Evolutionary conservation across 257 asterid genomes (phyloP).

Genomic region (Galeopsis tetrahit): DNA sequence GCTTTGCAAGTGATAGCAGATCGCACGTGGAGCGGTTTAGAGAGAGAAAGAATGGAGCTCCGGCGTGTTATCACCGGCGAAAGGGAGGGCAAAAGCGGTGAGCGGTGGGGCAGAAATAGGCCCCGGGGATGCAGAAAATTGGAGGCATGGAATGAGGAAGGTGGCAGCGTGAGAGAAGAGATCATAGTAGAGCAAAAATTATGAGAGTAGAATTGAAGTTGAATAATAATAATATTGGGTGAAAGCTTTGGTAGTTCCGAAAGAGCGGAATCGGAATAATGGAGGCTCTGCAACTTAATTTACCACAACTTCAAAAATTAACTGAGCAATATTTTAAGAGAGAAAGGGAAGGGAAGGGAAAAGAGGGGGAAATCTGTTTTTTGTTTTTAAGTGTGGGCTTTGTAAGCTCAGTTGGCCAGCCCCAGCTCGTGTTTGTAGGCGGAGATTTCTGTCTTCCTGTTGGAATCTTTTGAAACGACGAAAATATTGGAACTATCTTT

Average conservation of each 20-base stretch:
- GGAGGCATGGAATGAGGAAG: constrained; percentile 38
- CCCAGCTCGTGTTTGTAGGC: too few species aligned
- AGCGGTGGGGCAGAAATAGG: constrained; percentile 21
- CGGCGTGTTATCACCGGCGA: constrained; percentile 32
- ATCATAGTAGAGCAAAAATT: constrained; percentile 42
- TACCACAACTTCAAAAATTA: too few species aligned
- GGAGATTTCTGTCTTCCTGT: too few species aligned
- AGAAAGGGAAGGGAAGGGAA: too few species aligned
- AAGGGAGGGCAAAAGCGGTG: constrained; percentile 41
- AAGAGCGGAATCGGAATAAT: neutral
- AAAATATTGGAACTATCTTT: too few species aligned
- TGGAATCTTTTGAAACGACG: too few species aligned
- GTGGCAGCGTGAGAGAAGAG: constrained; percentile 58
- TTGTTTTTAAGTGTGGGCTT: too few species aligned
- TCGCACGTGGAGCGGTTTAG: constrained; percentile 55
- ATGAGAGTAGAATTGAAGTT: neutral
- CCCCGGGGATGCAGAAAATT: constrained; percentile 44
- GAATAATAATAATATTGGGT: neutral
- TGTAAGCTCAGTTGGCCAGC: too few species aligned
- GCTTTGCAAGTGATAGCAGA: constrained; percentile 56
- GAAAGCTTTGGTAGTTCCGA: constrained; percentile 10
- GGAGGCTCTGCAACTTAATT: too few species aligned
- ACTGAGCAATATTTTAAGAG: too few species aligned
- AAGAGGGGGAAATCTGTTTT: too few species aligned
- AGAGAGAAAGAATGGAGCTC: constrained; percentile 35